These are phyloP conservation scores for Fagus crenata DNA, from an alignment of 306 rosid genomes.

Conservation along the genomic window DNA sequence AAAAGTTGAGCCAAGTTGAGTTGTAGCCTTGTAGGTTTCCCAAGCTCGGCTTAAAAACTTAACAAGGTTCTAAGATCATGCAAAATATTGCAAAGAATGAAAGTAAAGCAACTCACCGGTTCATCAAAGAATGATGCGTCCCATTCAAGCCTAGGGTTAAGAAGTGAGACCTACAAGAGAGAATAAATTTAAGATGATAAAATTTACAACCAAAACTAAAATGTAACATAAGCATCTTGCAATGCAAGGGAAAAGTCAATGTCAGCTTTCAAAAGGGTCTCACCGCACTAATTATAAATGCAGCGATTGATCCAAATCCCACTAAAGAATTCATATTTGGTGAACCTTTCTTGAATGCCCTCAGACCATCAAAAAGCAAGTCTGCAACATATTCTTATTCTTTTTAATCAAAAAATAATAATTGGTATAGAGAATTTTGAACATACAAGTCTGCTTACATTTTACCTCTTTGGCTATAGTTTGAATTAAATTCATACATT, in stretches of 20 bases:
- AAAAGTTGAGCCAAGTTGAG: constrained; percentile 19
- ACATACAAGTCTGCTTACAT: no score
- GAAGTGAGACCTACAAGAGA: constrained; percentile 72
- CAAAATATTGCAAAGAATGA: constrained; percentile 33
- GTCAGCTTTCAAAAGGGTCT: constrained; percentile 38
- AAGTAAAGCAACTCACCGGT: constrained; percentile 82
- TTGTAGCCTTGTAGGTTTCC: constrained; percentile 12
- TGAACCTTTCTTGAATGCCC: constrained; percentile 78
- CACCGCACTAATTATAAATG: constrained; percentile 87
- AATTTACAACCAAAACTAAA: constrained; percentile 25
- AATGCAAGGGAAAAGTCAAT: constrained; percentile 25
- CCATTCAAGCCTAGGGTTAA: constrained; percentile 78
- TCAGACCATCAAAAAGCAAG: constrained; percentile 81
- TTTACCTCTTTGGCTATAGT: no score
- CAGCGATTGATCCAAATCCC: constrained; percentile 93
- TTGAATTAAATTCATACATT: no score
- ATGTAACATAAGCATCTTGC: constrained; percentile 11
- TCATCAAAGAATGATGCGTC: constrained; percentile 94
- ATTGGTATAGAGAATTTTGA: neutral
- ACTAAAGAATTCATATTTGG: constrained; percentile 98
- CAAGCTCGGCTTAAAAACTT: constrained; percentile 20
- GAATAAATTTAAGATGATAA: constrained; percentile 20
- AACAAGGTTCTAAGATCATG: constrained; percentile 16
- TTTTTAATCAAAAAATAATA: neutral
- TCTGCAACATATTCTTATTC: constrained; percentile 48